Conservation (phyloP, 768 basidiomycete species). For the Pleurotus tuoliensis region DNA sequence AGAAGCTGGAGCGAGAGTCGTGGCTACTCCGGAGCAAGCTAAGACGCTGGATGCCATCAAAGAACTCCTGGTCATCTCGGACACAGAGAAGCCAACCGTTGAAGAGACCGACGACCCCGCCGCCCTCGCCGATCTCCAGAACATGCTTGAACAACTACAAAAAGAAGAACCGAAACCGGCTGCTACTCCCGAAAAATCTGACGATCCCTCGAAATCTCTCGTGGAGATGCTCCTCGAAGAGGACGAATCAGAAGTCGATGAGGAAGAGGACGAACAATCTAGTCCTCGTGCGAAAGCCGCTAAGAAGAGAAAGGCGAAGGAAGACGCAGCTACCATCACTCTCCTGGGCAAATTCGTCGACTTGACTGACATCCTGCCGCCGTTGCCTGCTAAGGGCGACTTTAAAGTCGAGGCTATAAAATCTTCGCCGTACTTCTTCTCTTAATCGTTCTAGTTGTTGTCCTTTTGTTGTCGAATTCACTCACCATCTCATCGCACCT, state of each 20-base stretch:
- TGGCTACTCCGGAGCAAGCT: slow-evolving; percentile 20
- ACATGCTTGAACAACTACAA: slow-evolving; percentile 3
- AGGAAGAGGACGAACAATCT: slow-evolving; percentile 13
- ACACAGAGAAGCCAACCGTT: slow-evolving; percentile 20
- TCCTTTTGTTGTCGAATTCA: background rate
- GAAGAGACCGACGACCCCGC: slow-evolving; percentile 20
- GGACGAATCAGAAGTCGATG: slow-evolving; percentile 1
- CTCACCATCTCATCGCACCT: background rate
- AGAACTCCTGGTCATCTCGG: slow-evolving; percentile 5
- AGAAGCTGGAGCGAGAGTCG: slow-evolving; percentile 41
- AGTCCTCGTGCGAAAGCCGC: slow-evolving; percentile 1
- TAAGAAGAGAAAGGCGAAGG: slow-evolving; percentile 17
- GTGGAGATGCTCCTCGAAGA: slow-evolving; percentile 7
- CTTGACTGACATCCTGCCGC: slow-evolving; percentile 72
- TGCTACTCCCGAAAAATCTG: background rate
- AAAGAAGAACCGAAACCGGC: background rate
- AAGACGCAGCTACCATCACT: slow-evolving; percentile 18
- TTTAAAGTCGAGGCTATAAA: slow-evolving; percentile 85
- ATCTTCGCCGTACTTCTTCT: slow-evolving; percentile 90
- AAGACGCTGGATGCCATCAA: slow-evolving; percentile 5
- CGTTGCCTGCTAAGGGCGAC: slow-evolving; percentile 76
- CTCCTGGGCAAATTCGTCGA: slow-evolving; percentile 64
- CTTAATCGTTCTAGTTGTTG: slow-evolving; percentile 38
- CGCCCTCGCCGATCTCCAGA: slow-evolving; percentile 1
- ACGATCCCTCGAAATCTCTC: slow-evolving; percentile 5